phyloP scores from a whole-genome alignment of 2,329 filamentous ascomycete species.

The Alternaria sp. region DNA sequence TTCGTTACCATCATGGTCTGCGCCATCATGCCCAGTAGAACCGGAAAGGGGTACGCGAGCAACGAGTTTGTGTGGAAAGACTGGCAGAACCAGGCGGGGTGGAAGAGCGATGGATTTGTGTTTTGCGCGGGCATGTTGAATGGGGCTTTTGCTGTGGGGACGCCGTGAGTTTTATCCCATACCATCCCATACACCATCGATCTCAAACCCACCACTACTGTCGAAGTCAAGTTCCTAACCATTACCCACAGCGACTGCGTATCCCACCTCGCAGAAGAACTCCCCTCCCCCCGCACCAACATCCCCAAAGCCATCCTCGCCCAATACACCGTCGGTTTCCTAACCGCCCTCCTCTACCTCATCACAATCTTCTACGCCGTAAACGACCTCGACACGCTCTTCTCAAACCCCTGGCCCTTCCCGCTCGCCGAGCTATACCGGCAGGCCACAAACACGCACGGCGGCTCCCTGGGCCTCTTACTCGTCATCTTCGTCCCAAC shows the following conservation, averaged over 20 bases:
- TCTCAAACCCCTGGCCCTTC: slow-evolving; percentile 58
- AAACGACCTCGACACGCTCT: slow-evolving; percentile 62
- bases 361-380: slow-evolving; percentile 62
- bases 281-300: slow-evolving; percentile 44
- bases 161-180: slow-evolving; percentile 49
- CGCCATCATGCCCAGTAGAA: slow-evolving; percentile 60
- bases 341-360: slow-evolving; percentile 47
- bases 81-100: slow-evolving; percentile 57
- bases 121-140: slow-evolving; percentile 72
- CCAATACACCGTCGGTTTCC: slow-evolving; percentile 46
- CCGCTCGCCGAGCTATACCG: slow-evolving; percentile 72
- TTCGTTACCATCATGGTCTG: slow-evolving; percentile 64
- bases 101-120: slow-evolving; percentile 63
- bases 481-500: slow-evolving; percentile 62
- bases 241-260: slow-evolving; percentile 63
- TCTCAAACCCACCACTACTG: no score
- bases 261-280: slow-evolving; percentile 67
- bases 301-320: slow-evolving; percentile 51
- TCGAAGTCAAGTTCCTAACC: no score
- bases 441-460: slow-evolving; percentile 52
- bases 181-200: no score
- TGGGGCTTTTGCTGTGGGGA: slow-evolving; percentile 71
- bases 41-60: slow-evolving; percentile 51
- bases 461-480: slow-evolving; percentile 53
- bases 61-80: slow-evolving; percentile 55